Evolutionary conservation across 768 basidiomycete genomes (phyloP), one percentile per base, ranked within the genome.

Genomic region (Xerocomus brunneocitrinus): DNA sequence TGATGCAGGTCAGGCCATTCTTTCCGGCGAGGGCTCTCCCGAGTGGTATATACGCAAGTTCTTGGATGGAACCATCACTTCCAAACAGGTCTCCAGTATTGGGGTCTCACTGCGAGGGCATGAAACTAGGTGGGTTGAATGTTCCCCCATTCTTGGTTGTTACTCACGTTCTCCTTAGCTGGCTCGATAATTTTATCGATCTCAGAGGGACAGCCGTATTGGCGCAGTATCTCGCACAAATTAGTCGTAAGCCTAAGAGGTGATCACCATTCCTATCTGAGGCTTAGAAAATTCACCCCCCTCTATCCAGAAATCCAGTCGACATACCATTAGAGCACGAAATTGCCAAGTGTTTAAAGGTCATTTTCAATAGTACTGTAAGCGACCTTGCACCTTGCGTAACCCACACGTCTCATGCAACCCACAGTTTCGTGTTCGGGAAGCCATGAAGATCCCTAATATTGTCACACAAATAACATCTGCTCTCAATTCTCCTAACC

Each of bases 21-120:
- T 77, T 22, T 77, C 82, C 22, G 70, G 80, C 22, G 81, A 83
- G 50, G 85, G 87, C 56, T 83, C 88, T 8, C 93, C 95, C 1
- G 89, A 97, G 67, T 97, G 89, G 88, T 98, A 93, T 66, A 83
- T 98, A 58, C 82, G 85, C 69, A 91, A 87, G 70, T 91, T 97
- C 66, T 75, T 98, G 64, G 89, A 95, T 64, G 83, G 83, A 54
- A 88, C 88, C 2, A 84, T 97, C 47, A 93, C 86, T 1, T 72
- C 83, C 39, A 89, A 91, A 70, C 85, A 93, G 57, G 89, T 90
- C 9, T 76, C 79, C 22, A 83, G 87, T 52, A 73, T 98, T 43
- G 77, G 77, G 61, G 88, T 87, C 28, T 97, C 80, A 6, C 66
- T 93, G 59, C 79, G 95, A 50, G 89, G 90, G 46, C 84, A 86